Evolutionary conservation across 2,329 filamentous ascomycete species (phyloP).

Genomic region (Aspergillus ochraceus): DNA sequence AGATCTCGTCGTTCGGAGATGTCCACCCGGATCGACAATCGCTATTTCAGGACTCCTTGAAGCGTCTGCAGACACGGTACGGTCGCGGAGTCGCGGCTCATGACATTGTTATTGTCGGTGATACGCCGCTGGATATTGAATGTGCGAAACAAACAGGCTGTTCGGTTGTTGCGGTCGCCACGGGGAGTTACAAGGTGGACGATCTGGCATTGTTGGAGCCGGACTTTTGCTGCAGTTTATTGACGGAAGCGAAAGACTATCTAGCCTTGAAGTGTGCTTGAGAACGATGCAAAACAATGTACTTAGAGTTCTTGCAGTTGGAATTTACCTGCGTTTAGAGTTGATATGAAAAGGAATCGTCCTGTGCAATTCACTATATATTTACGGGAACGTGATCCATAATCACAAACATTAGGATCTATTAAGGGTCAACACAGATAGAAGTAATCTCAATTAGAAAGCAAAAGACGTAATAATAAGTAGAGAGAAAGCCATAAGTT

Average conservation of each 20-base stretch:
- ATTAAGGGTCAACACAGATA: too few relatives aligned
- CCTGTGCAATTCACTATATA: not conserved
- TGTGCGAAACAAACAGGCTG: constrained; percentile 16
- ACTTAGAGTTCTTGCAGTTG: not conserved
- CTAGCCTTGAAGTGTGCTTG: not conserved
- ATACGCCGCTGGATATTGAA: constrained; percentile 15
- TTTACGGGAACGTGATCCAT: not conserved
- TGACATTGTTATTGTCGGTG: constrained; percentile 15
- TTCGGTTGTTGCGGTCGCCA: constrained; percentile 15
- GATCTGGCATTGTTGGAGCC: constrained; percentile 8
- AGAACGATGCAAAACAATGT: not conserved
- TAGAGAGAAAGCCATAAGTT: not conserved
- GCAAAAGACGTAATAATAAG: not conserved
- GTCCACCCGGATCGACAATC: constrained; percentile 10
- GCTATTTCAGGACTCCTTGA: constrained; percentile 8
- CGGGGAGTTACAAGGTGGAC: constrained; percentile 14
- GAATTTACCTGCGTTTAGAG: too few relatives aligned
- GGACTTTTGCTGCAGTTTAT: not conserved
- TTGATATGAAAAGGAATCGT: too few relatives aligned
- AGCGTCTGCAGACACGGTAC: constrained; percentile 3
- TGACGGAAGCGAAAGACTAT: constrained; percentile 3
- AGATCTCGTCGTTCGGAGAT: constrained; percentile 15
- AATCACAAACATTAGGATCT: too few relatives aligned
- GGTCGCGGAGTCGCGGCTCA: constrained; percentile 3
- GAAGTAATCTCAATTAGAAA: not conserved